These are phyloP conservation scores for Pseudogymnoascus sp. DNA, from an alignment of 2,329 filamentous ascomycete species.

Conservation along the genomic window DNA sequence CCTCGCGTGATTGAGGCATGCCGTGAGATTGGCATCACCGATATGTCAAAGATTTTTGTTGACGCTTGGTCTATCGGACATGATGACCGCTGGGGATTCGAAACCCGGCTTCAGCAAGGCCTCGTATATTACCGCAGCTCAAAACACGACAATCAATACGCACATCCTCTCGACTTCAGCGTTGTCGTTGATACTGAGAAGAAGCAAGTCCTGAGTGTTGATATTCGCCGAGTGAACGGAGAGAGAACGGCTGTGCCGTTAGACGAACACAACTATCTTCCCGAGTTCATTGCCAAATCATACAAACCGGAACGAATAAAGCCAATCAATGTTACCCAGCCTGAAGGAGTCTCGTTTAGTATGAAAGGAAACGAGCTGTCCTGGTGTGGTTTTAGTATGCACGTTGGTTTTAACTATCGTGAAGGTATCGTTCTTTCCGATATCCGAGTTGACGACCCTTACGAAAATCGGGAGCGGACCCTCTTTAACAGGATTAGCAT, in stretches of 20 bases:
- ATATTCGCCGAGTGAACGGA: slow-evolving; percentile 55
- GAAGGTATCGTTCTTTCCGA: slow-evolving; percentile 88
- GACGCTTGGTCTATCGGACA: slow-evolving; percentile 94
- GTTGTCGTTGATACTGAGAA: slow-evolving; percentile 83
- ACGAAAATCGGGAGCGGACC: slow-evolving; percentile 61
- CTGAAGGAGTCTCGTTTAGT: slow-evolving; percentile 80
- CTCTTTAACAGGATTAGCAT: slow-evolving; percentile 85
- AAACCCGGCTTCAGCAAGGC: slow-evolving; percentile 76
- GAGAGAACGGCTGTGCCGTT: slow-evolving; percentile 65
- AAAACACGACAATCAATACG: slow-evolving; percentile 80
- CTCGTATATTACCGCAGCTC: slow-evolving; percentile 92
- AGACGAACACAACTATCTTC: slow-evolving; percentile 71
- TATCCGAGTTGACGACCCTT: slow-evolving; percentile 71
- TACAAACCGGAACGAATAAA: slow-evolving; percentile 75
- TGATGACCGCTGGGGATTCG: slow-evolving; percentile 78
- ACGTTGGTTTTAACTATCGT: slow-evolving; percentile 90
- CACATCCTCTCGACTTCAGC: slow-evolving; percentile 86
- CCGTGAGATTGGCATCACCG: slow-evolving; percentile 70
- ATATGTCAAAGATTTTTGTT: slow-evolving; percentile 95
- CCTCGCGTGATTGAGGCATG: slow-evolving; percentile 88
- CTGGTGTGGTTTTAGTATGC: slow-evolving; percentile 92
- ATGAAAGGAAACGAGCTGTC: slow-evolving; percentile 65
- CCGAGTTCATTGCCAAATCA: slow-evolving; percentile 63
- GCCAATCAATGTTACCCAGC: slow-evolving; percentile 80
- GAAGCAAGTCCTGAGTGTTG: slow-evolving; percentile 47